Conservation (phyloP, 148 eudicot species). For the Gaultheria prostrata region DNA sequence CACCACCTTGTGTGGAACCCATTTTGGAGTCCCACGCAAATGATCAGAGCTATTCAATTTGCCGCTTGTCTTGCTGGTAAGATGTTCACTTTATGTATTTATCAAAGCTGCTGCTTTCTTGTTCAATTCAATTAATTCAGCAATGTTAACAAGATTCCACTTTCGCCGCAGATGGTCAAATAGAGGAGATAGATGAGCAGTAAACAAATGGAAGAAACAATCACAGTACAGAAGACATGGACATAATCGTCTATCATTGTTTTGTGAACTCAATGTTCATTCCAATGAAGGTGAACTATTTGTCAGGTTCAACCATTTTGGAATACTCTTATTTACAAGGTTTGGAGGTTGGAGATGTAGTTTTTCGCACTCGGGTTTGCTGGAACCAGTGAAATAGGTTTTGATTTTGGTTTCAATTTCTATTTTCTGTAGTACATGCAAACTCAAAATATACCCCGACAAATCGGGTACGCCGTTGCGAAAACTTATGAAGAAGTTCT, state of each 20-base stretch:
- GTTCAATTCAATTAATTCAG: not conserved
- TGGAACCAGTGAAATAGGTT: not conserved
- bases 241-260: not conserved
- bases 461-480: not conserved
- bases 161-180: slow-evolving; percentile 62
- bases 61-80: slow-evolving; percentile 62
- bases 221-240: not conserved
- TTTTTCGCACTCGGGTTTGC: too few species aligned
- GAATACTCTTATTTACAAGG: not conserved
- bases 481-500: not conserved
- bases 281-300: not conserved
- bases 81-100: slow-evolving; percentile 10
- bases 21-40: too few species aligned
- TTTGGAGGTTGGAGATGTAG: not conserved
- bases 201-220: not conserved
- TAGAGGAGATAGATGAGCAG: slow-evolving; percentile 22
- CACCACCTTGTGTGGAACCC: too few species aligned
- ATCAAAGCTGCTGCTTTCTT: not conserved
- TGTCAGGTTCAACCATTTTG: not conserved
- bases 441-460: not conserved
- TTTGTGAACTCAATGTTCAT: not conserved
- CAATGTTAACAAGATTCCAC: not conserved
- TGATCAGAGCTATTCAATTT: not conserved
- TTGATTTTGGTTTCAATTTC: not conserved
- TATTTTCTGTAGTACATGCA: not conserved